These are phyloP conservation scores for Geotrichum histeridarum DNA, from an alignment of 1,139 yeast genomes.

Conservation along the genomic window DNA sequence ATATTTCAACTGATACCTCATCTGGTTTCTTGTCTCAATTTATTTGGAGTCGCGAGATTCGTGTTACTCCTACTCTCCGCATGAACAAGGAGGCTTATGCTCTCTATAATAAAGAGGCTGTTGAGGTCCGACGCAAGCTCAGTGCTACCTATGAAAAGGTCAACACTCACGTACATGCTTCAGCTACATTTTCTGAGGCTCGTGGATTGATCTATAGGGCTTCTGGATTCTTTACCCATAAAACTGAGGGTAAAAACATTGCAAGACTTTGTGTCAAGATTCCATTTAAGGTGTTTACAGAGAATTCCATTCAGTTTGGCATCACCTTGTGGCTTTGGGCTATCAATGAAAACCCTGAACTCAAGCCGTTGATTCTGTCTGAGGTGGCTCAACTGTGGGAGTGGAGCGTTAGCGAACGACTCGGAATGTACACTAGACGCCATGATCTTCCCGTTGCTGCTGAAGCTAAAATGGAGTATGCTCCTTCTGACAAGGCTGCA, in stretches of 20 bases:
- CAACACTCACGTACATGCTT: background rate
- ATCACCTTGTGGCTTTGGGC: constrained; percentile 77
- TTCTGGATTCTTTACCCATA: constrained; percentile 27
- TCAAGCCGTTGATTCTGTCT: constrained; percentile 58
- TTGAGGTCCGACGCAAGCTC: constrained; percentile 11
- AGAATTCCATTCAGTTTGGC: constrained; percentile 59
- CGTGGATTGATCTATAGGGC: constrained; percentile 31
- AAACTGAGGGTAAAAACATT: constrained; percentile 24
- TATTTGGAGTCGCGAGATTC: constrained; percentile 51
- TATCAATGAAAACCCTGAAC: constrained; percentile 59
- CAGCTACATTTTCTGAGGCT: constrained; percentile 24
- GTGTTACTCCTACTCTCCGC: constrained; percentile 14
- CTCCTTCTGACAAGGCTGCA: constrained; percentile 69
- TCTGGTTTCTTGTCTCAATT: constrained; percentile 76
- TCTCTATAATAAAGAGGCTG: constrained; percentile 18
- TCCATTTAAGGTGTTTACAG: constrained; percentile 65
- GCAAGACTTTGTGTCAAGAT: constrained; percentile 47
- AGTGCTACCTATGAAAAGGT: constrained; percentile 3
- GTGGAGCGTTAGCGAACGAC: constrained; percentile 50
- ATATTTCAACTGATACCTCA: constrained; percentile 48
- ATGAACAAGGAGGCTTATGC: constrained; percentile 13
- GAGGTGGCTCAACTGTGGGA: constrained; percentile 71
- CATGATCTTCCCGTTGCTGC: constrained; percentile 61
- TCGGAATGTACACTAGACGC: constrained; percentile 63
- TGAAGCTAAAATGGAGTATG: constrained; percentile 75